Base-by-base conservation (phyloP, 1,139 yeast species). In the Sugiyamaella japonica region DNA sequence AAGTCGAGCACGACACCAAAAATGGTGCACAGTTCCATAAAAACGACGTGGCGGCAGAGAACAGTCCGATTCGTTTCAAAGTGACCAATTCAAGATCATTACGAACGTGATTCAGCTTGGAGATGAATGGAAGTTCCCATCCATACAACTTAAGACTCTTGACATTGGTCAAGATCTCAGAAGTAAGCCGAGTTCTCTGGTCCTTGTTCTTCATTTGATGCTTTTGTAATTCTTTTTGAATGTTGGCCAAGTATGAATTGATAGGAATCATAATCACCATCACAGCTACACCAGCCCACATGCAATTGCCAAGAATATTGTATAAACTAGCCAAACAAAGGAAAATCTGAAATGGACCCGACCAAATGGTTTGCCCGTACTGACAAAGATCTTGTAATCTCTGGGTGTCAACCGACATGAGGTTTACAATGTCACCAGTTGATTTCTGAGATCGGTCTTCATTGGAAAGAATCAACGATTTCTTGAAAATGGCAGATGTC, bases 321-420 rank as follows among this genome's bases (percentile, higher is more conserved):
- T 93, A 82, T 55, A 93, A 76, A 3, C 95, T 86, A 55, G 78
- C 72, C 63, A 93, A 78, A 77, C 98, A 93, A 56, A 93, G 74
- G 43, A 80, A 63, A 63, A 93, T 85, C 74, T 93, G 99, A 74
- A 91, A 89, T 1, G 99, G 99, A 46, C 97, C 98, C 0, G 97
- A 90, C 97, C 98, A 91, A 52, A 89, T 77, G 57, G 91, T 80
- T 67, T 90, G 91, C 59, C 93, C 84, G 71, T 87, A 86, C 68
- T 90, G 96, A 42, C 89, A 83, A 58, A 91, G 77, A 66, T 91
- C 98, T 72, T 90, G 97, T 56, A 93, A 76, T 72, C 98, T 81
- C 74, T 91, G 98, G 7, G 95, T 88, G 73, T 93, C 99, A 50
- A 93, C 97, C 51, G 97, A 86, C 98, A 91, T 91, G 66, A 93